These are phyloP conservation scores for Colletotrichum sp. DNA, from an alignment of 2,329 filamentous ascomycete species.

Conservation along the genomic window DNA sequence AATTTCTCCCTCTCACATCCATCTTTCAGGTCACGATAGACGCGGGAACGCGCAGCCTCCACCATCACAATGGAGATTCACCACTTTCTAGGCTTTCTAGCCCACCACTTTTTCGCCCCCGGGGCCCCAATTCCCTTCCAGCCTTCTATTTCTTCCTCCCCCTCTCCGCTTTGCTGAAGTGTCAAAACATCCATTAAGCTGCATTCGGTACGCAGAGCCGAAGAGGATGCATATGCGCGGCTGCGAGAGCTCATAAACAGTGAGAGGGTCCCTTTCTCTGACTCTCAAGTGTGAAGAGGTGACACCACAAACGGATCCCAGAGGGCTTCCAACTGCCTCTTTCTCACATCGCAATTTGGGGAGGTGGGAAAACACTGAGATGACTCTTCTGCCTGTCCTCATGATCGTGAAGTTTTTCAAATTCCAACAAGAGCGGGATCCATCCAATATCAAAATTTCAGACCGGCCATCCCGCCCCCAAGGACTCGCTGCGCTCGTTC, in stretches of 20 bases:
- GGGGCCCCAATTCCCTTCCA: slow-evolving; percentile 4
- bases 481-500: not conserved
- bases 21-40: not conserved
- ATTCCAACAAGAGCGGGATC: not conserved
- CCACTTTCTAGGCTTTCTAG: not conserved
- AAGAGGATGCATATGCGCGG: not conserved
- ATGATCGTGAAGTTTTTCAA: not conserved
- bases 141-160: not conserved
- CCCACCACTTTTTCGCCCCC: not conserved
- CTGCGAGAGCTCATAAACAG: not conserved
- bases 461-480: not conserved
- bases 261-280: not conserved
- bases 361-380: not conserved
- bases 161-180: not conserved
- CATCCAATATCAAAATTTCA: not conserved
- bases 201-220: slow-evolving; percentile 14
- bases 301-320: not conserved
- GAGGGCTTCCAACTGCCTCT: not conserved
- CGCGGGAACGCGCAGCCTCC: not conserved
- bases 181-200: slow-evolving; percentile 2
- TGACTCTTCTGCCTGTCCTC: not conserved
- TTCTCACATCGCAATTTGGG: not conserved
- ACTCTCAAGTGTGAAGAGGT: not conserved
- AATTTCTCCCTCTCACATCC: not conserved
- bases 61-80: not conserved